Evolutionary conservation across 306 rosid species (phyloP), one percentile per base, ranked within the genome.

Genomic region (Mucuna pruriens): DNA sequence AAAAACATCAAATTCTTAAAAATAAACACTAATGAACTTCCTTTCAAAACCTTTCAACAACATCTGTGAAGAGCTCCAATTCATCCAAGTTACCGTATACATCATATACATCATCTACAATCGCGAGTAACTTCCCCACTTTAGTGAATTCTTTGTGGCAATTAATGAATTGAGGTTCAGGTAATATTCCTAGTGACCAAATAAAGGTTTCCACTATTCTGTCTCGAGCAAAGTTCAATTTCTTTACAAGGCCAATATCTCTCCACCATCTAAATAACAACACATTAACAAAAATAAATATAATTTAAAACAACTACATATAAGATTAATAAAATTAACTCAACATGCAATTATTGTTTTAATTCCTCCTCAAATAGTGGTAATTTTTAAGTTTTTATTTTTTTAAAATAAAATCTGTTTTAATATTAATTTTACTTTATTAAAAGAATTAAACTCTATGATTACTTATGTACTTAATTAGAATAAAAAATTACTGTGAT

Each of bases 261-360:
- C 1, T 46, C 89, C 92, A 85, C 92, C 90, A 87, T 80, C 92
- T 87, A 51, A 0, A 12, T 17, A 10, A 3, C 2, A 54, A 9
- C 23, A 34, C 13, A 52, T 34, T 13, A 52, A 29, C 1, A 29
- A 3, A 29, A 29, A 29, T 13, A 45, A 12, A 45, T 2, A 3
- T 12, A 12, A 45, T 12, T 13, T 45, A 0, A 3, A 5, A 45
- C 17, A 45, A 12, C 4, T 45, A 0, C n/a, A 12, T 12, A 12
- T 5, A 4, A 45, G 13, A 12, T 1, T 29, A 29, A 12, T 45
- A 13, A 45, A 45, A 13, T 17, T 45, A 13, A 13, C 51, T 45
- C 5, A 45, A 45, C 16, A 7, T 38, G 31, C 31, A 1, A 29
- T 29, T 29, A 1, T 29, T 29, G 1, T 29, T 29, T 29, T 1